Conservation (phyloP, 208 protist genomes). For the Crithidia expoeki region DNA sequence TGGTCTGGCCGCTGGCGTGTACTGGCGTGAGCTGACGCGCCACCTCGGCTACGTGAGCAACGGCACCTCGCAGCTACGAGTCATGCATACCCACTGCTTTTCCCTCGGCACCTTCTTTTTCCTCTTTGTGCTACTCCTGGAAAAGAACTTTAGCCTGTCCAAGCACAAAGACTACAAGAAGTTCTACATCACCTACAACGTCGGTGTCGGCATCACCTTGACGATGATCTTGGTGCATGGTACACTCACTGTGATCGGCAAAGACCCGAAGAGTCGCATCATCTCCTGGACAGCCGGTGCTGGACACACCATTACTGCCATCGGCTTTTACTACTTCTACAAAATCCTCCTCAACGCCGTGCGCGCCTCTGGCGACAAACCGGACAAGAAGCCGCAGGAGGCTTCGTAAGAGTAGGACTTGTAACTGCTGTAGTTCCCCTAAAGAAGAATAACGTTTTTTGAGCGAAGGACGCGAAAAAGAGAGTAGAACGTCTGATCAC, state of each 20-base stretch:
- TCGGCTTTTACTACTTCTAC: slow-evolving; percentile 66
- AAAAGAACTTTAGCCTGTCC: slow-evolving; percentile 57
- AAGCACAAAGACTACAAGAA: slow-evolving; percentile 61
- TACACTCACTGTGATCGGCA: slow-evolving; percentile 51
- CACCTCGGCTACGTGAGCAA: slow-evolving; percentile 34
- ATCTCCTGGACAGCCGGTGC: slow-evolving; percentile 49
- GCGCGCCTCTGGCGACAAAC: slow-evolving; percentile 15
- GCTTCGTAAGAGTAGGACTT: neutral
- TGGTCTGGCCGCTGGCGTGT: slow-evolving; percentile 50
- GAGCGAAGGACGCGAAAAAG: neutral
- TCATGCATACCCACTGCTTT: slow-evolving; percentile 71
- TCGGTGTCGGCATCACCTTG: slow-evolving; percentile 62
- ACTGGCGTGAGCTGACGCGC: slow-evolving; percentile 61
- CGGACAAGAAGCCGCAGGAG: slow-evolving; percentile 18
- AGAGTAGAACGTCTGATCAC: neutral
- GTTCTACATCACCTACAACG: slow-evolving; percentile 68
- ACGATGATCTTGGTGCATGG: slow-evolving; percentile 60
- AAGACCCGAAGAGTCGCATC: slow-evolving; percentile 40
- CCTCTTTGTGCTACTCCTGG: slow-evolving; percentile 57
- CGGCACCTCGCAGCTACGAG: slow-evolving; percentile 56
- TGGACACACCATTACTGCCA: slow-evolving; percentile 48
- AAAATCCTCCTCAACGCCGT: slow-evolving; percentile 45
- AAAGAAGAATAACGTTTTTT: neutral
- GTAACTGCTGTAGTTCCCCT: neutral
- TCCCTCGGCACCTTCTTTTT: slow-evolving; percentile 65